Evolutionary conservation across 371 early-diverging fungal species (phyloP).

Genomic region (Rhizomucor pusillus): DNA sequence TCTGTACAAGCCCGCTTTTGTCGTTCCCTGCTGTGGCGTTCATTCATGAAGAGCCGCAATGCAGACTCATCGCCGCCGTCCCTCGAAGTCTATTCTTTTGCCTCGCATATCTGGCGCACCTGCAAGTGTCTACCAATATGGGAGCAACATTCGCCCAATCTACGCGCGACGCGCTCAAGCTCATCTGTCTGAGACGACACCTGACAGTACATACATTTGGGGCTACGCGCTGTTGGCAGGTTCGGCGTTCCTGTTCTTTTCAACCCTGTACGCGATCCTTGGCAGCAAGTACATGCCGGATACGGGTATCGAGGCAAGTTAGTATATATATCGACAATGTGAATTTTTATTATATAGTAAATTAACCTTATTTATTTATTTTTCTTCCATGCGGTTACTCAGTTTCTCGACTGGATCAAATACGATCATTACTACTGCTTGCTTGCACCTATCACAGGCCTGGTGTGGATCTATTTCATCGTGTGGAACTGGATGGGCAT

Average conservation of each 20-base stretch:
- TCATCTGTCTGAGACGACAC: conserved; percentile 50
- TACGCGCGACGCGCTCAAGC: conserved; percentile 47
- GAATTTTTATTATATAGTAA: not conserved
- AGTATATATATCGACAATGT: not conserved
- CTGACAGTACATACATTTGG: conserved; percentile 72
- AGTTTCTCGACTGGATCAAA: conserved; percentile 72
- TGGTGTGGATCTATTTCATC: conserved; percentile 76
- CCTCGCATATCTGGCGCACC: conserved; percentile 6
- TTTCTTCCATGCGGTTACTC: too few relatives aligned
- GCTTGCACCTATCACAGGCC: conserved; percentile 77
- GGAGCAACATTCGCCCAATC: conserved; percentile 3
- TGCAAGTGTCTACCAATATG: not conserved
- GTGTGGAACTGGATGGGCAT: conserved; percentile 95
- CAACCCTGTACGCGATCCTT: conserved; percentile 66
- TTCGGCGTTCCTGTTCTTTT: conserved; percentile 59
- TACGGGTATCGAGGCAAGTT: conserved; percentile 57
- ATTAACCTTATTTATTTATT: not conserved
- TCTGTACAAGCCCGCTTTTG: too few relatives aligned
- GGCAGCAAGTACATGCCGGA: conserved; percentile 73
- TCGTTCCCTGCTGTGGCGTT: too few relatives aligned
- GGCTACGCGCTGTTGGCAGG: conserved; percentile 65
- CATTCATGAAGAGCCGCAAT: not conserved
- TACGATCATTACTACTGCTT: conserved; percentile 85
- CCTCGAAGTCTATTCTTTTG: conserved; percentile 22
- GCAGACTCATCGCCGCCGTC: conserved; percentile 21